A percentile compares a stretch with the other conserved stretches of the same genome.
Conservation (phyloP, 2,329 filamentous ascomycete species). For the Chaetothyriales sp. region DNA sequence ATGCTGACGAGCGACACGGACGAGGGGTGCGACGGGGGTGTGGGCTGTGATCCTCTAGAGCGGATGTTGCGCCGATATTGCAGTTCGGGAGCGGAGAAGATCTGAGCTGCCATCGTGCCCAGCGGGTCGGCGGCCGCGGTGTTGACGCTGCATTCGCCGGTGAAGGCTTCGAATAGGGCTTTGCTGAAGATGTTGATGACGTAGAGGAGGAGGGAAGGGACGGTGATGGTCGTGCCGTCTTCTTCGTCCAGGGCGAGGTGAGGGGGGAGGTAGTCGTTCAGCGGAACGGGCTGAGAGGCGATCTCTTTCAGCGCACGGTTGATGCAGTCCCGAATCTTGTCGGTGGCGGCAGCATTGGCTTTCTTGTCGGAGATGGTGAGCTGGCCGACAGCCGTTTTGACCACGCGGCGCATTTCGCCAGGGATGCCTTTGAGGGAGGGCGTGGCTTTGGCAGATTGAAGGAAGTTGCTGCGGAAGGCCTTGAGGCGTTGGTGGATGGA, state of each 20-base stretch:
- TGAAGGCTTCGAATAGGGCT: conserved; percentile 54
- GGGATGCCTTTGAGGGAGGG: conserved; percentile 48
- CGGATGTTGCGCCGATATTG: conserved; percentile 9
- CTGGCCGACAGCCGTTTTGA: conserved; percentile 61
- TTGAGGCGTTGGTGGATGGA: conserved; percentile 57
- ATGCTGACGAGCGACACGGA: conserved; percentile 63
- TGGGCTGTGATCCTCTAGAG: background rate
- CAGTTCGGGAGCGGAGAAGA: conserved; percentile 59
- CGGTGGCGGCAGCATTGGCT: conserved; percentile 42
- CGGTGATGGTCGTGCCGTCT: conserved; percentile 13
- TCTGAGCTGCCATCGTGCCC: conserved; percentile 59
- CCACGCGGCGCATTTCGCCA: conserved; percentile 57
- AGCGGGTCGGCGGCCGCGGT: conserved; percentile 60
- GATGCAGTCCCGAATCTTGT: conserved; percentile 40
- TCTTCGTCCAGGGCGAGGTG: conserved; percentile 20
- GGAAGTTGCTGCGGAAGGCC: conserved; percentile 40
- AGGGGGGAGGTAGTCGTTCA: conserved; percentile 38
- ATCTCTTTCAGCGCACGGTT: conserved; percentile 40
- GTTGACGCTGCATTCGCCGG: conserved; percentile 51
- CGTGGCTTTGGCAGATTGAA: conserved; percentile 43
- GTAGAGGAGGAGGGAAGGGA: conserved; percentile 55
- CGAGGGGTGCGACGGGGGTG: conserved; percentile 37
- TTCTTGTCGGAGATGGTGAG: conserved; percentile 49
- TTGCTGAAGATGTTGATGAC: conserved; percentile 66
- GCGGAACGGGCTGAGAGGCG: conserved; percentile 42